Evolutionary conservation across 164 flowering plant genomes (phyloP).

Genomic region (Vitis rotundifolia): DNA sequence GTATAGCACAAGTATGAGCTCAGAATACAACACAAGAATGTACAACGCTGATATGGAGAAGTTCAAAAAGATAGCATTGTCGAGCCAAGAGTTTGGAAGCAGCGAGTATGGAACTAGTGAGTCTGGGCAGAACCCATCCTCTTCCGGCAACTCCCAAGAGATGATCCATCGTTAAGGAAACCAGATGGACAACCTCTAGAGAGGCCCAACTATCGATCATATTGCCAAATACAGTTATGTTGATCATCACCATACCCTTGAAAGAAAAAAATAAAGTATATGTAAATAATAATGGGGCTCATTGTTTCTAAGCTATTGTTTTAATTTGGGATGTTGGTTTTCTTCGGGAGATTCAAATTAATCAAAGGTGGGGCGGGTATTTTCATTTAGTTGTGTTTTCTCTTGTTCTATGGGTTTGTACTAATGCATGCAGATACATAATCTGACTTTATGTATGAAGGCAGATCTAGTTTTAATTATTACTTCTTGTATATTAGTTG

Average conservation of each 20-base stretch:
- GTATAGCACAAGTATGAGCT: slow-evolving; percentile 23
- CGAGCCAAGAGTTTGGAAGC: slow-evolving; percentile 39
- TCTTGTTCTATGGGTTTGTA: no score
- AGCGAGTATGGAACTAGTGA: slow-evolving; percentile 34
- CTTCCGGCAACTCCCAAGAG: slow-evolving; percentile 32
- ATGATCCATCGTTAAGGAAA: neutral
- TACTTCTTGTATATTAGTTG: no score
- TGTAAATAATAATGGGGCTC: neutral
- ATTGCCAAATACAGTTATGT: neutral
- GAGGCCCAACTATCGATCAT: no score
- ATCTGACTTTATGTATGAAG: no score
- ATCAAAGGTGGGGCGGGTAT: no score
- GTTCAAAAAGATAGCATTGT: slow-evolving; percentile 56
- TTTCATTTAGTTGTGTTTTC: no score
- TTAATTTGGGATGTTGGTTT: neutral
- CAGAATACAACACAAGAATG: slow-evolving; percentile 37
- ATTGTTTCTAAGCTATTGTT: neutral
- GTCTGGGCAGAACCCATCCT: slow-evolving; percentile 18
- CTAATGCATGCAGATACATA: no score
- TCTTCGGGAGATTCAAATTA: no score
- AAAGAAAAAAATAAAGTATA: neutral
- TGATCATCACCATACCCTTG: neutral
- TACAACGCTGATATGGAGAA: slow-evolving; percentile 63
- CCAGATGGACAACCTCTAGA: no score
- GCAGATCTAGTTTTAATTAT: no score